Base-by-base conservation (phyloP, 208 protist species). In the Trypanosoma avium region DNA sequence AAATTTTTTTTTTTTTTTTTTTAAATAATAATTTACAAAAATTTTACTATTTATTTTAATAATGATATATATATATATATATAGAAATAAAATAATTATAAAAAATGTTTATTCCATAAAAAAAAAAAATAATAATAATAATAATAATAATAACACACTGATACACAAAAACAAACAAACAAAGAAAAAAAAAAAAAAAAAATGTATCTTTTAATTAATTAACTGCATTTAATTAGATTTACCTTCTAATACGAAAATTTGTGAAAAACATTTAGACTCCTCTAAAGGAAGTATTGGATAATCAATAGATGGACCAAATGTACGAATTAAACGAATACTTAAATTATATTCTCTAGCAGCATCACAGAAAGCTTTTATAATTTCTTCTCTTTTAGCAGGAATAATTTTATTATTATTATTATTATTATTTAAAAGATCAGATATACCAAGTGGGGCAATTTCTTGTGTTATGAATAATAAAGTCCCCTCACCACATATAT, bases 381-480 rank as follows among this genome's bases (percentile, higher is more conserved):
- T 48, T 9, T 77, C 67, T 17, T 64, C 62, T 7, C 33, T 42
- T 30, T 61, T 17, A 33, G 79, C 66, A 38, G 75, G 27, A 30
- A 52, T 35, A 72, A 67, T 29, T 7, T 38, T 43, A 24, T 0
- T 46, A 0, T 49, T 36, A 26, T 42, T 36, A 8, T 15, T 27
- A 10, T 61, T 57, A 1, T 67, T 60, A 0, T 66, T 68, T 36
- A 86, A 48, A 13, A 90, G 64, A 53, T 92, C 88, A 12, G 57
- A 43, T 33, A 94, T 77, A 17, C 83, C 88, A 24, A 92, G 70
- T 13, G 85, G 79, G 0, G 80, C 75, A 32, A 74, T 67, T 38
- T 94, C 85, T 57, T 94, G 88, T 12, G 77, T 70, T 38, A 86
- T 74, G 53, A 91, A 67, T 13, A 94, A 49, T 29, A 90, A 77